Percentiles rank a stretch among this genome's conserved stretches.
Conservation (phyloP, 2,329 filamentous ascomycete species). For the Aspergillus flavus region DNA sequence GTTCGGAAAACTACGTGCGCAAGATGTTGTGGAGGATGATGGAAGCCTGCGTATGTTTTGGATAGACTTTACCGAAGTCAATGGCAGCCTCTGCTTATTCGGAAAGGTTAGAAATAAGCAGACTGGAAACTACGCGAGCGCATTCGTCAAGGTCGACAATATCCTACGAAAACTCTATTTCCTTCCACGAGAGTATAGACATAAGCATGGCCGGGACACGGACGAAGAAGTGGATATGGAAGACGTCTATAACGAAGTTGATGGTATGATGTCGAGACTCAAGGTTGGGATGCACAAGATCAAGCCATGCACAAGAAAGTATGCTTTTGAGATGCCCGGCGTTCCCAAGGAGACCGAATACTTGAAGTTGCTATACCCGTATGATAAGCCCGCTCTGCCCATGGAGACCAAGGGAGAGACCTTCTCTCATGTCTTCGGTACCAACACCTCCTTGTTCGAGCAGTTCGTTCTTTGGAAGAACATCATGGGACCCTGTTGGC, state of each 20-base stretch:
- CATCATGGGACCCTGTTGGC: slow-evolving; percentile 98
- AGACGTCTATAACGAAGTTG: slow-evolving; percentile 88
- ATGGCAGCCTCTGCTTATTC: slow-evolving; percentile 89
- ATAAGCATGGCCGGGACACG: slow-evolving; percentile 66
- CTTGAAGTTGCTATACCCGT: slow-evolving; percentile 93
- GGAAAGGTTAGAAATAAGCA: slow-evolving; percentile 94
- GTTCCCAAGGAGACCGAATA: slow-evolving; percentile 90
- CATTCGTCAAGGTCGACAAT: slow-evolving; percentile 95
- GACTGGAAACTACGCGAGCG: slow-evolving; percentile 77
- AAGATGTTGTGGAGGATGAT: slow-evolving; percentile 89
- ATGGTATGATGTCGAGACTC: slow-evolving; percentile 82
- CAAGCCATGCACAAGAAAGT: slow-evolving; percentile 86
- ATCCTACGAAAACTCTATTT: slow-evolving; percentile 92
- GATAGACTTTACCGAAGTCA: slow-evolving; percentile 93
- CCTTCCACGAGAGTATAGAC: slow-evolving; percentile 71
- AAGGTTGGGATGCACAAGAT: slow-evolving; percentile 90
- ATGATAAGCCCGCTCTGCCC: slow-evolving; percentile 77
- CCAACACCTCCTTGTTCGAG: slow-evolving; percentile 91
- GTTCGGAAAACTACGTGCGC: slow-evolving; percentile 79
- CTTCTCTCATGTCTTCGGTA: slow-evolving; percentile 91
- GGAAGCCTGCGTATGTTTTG: slow-evolving; percentile 94
- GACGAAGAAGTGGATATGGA: slow-evolving; percentile 80
- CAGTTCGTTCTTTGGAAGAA: slow-evolving; percentile 99
- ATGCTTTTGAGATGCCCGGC: slow-evolving; percentile 87
- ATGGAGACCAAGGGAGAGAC: slow-evolving; percentile 76